Evolutionary conservation across 1,284 basidiomycete genomes (phyloP).

Genomic region (Vanrija pseudolonga): DNA sequence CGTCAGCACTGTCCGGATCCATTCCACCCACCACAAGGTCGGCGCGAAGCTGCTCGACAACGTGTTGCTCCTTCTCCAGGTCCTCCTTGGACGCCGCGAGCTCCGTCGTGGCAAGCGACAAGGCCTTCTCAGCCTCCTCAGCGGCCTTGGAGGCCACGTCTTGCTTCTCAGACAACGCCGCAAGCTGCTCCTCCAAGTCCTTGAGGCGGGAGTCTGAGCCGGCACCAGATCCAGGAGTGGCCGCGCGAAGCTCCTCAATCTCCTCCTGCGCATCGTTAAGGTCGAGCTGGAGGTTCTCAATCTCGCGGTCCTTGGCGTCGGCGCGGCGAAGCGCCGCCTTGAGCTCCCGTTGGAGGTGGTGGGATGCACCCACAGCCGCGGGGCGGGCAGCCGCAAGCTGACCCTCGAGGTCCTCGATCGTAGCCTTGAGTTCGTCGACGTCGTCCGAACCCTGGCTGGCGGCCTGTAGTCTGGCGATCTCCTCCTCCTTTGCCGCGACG

Average conservation of each 20-base stretch:
- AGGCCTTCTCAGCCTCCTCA: constrained; percentile 1
- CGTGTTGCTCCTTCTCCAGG: constrained; percentile 1
- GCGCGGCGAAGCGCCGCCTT: constrained; percentile 20
- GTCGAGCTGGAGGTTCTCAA: neutral
- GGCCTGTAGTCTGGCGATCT: neutral
- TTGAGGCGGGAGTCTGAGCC: neutral
- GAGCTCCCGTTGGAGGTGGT: constrained; percentile 24
- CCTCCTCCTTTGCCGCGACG: constrained; percentile 5
- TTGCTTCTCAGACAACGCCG: constrained; percentile 2
- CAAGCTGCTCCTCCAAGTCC: constrained; percentile 7
- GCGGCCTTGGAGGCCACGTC: constrained; percentile 1
- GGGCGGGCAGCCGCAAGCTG: constrained; percentile 13
- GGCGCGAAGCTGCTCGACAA: neutral
- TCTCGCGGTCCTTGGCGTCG: constrained; percentile 13
- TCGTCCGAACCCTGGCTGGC: neutral
- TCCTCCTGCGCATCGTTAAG: constrained; percentile 20
- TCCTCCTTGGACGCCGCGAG: neutral
- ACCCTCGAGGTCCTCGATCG: constrained; percentile 19
- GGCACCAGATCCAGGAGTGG: neutral
- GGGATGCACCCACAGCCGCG: constrained; percentile 6
- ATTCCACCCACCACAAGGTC: constrained; percentile 14
- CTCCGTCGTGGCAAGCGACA: neutral
- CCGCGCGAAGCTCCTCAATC: constrained; percentile 18
- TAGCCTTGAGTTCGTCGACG: constrained; percentile 1
- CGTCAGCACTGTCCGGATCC: neutral